Evolutionary conservation across 2,329 filamentous ascomycete genomes (phyloP), one percentile per base, ranked within the genome.

Genomic region (Colletotrichum musae): DNA sequence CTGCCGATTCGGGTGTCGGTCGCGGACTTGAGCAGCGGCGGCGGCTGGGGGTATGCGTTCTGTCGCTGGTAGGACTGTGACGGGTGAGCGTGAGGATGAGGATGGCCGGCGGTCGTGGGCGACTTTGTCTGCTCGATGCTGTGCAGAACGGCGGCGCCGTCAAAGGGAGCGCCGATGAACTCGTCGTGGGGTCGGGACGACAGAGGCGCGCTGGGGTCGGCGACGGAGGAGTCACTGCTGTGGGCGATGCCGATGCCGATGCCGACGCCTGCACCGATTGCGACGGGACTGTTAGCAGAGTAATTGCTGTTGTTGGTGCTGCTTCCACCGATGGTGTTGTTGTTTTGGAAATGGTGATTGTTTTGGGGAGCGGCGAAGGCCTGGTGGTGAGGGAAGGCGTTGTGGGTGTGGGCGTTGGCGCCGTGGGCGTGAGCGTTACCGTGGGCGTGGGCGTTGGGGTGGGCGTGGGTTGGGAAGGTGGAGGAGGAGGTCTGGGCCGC

Each of bases 341-440:
- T 69, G 66, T 56, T 59, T 56, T 32, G 36, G 50, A 53, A 62
- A 24, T 62, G 59, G 48, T 51, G 56, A 58, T 56, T 51, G 62
- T 59, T 60, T 59, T 59, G 60, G 59, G 58, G 53, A 43, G 18
- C 32, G 41, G 39, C 62, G 50, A 67, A 63, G 64, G 56, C 54
- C 58, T 63, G 64, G 51, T 63, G 18, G 88, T 86, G 28, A 98
- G 85, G 2, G 92, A 91, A 1, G 95, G 94, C 41, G 94, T 97
- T 77, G 45, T 60, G 47, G 58, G 47, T 32, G 74, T 58, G 50
- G 41, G 50, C 48, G 68, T 26, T 60, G 47, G 53, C 32, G 32
- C 32, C 21, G 43, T 71, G 26, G 21, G 56, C 65, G 61, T 61
- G 56, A 32, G 43, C 26, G 21, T 50, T 41, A 21, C n/a, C 59